Base-by-base conservation (phyloP, 345 rosid genomes). In the Camelina hispida region DNA sequence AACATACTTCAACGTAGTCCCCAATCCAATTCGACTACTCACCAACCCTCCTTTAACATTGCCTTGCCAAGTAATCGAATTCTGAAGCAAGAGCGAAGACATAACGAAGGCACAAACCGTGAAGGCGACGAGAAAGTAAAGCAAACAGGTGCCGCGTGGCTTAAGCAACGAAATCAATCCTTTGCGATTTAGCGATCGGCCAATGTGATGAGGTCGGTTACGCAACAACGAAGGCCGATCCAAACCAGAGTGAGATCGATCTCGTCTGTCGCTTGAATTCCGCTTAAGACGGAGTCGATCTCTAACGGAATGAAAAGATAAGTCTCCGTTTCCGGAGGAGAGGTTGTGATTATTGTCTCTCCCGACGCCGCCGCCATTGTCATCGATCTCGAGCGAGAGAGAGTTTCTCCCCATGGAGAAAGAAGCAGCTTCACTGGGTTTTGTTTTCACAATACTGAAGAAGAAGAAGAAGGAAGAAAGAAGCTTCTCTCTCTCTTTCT, bases 11-110 rank as follows among this genome's bases (percentile, higher is more conserved):
- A 95, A 81, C 17, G 87, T 77, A 77, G 81, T 87, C 6, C 93
- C 99, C 4, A 88, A 79, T 74, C 75, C 84, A 62, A 89, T 68
- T 13, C 79, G 89, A 15, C 77, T 84, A 60, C 80, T 73, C 43
- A 77, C 68, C 25, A 80, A 76, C 66, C 81, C 75, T 73, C 75
- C 68, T 16, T 70, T 77, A 43, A 77, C 89, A 62, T 66, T 78
- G 65, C 93, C 91, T 62, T 78, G 90, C 78, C 88, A 79, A 18
- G 84, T 72, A 68, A 94, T 87, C 73, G 97, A 92, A 84, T 86
- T 87, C 82, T 95, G 97, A 73, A 94, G 71, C 67, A 91, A 69
- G 77, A 91, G 52, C 30, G 96, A 87, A 28, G 93, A 93, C 84
- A 90, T 74, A 15, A 86, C 87, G 66, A 90, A 95, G 6, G 85